phyloP scores from a whole-genome alignment of 2,329 filamentous ascomycete species.

The Epichloe scottii region DNA sequence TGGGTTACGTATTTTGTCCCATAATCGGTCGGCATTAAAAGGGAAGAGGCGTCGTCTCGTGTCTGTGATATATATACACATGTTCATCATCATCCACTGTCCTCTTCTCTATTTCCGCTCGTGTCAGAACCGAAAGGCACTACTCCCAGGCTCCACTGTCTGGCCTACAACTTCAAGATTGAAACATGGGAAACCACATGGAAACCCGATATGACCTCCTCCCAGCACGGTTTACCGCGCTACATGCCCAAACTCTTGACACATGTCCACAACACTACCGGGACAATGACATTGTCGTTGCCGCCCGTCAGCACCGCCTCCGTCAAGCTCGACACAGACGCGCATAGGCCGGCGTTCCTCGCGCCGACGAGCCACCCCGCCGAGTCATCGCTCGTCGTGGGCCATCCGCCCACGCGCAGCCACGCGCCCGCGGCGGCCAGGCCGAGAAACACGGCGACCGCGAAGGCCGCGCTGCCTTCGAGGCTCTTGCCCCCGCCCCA shows the following conservation, averaged over 20 bases:
- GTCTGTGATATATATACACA: too few relatives aligned
- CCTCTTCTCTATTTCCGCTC: too few relatives aligned
- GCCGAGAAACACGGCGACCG: conserved; percentile 62
- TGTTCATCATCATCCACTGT: too few relatives aligned
- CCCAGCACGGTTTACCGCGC: too few relatives aligned
- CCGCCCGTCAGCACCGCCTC: conserved; percentile 93
- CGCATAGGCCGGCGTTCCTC: conserved; percentile 61
- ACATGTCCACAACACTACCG: conserved; percentile 82
- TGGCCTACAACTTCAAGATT: too few relatives aligned
- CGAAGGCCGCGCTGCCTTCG: conserved; percentile 77
- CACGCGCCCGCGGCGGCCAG: conserved; percentile 59
- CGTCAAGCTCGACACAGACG: conserved; percentile 71
- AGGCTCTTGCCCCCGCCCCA: conserved; percentile 96
- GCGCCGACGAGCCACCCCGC: conserved; percentile 21
- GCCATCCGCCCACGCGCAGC: conserved; percentile 67
- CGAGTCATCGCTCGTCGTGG: conserved; percentile 35
- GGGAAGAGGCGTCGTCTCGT: too few relatives aligned
- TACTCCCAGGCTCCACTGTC: too few relatives aligned
- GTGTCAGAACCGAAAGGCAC: too few relatives aligned
- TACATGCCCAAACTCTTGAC: conserved; percentile 63
- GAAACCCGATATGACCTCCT: too few relatives aligned
- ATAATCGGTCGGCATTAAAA: too few relatives aligned
- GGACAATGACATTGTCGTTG: conserved; percentile 97
- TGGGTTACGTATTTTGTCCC: too few relatives aligned
- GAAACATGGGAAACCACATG: too few relatives aligned